phyloP scores from a whole-genome alignment of 805 yeast genomes.

The Yamadazyma takamatsuzukensis region DNA sequence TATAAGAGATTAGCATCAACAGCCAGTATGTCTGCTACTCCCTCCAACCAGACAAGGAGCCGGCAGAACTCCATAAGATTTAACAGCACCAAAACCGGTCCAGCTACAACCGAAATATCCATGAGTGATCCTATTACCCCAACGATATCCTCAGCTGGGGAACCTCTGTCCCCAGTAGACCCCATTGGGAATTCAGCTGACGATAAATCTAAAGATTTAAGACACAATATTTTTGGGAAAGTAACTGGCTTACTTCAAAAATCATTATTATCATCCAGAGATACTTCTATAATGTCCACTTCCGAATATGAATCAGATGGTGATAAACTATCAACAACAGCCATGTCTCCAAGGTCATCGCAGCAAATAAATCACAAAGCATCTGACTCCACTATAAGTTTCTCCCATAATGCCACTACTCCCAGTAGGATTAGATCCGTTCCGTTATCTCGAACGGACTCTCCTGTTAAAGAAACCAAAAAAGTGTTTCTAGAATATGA shows the following conservation, averaged over 20 bases:
- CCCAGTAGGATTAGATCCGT: slow-evolving; percentile 2
- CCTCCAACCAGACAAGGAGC: slow-evolving; percentile 7
- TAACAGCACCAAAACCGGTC: slow-evolving; percentile 7
- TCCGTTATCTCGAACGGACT: slow-evolving; percentile 11
- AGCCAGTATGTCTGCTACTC: slow-evolving; percentile 2
- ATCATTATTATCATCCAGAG: slow-evolving; percentile 14
- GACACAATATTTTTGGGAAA: slow-evolving; percentile 27
- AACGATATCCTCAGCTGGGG: slow-evolving; percentile 7
- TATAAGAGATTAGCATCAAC: no score
- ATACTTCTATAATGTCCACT: slow-evolving; percentile 3
- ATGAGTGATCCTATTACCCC: slow-evolving; percentile 10
- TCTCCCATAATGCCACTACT: slow-evolving; percentile 1
- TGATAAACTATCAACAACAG: not conserved
- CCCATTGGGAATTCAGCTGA: slow-evolving; percentile 1
- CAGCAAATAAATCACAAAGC: slow-evolving; percentile 6
- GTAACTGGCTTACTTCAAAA: slow-evolving; percentile 29
- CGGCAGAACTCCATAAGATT: slow-evolving; percentile 11
- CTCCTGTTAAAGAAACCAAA: slow-evolving; percentile 77
- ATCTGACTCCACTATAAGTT: slow-evolving; percentile 9
- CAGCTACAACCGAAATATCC: slow-evolving; percentile 15
- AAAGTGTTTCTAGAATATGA: slow-evolving; percentile 81
- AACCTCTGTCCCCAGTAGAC: slow-evolving; percentile 4
- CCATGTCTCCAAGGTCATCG: slow-evolving; percentile 1
- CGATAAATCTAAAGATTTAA: slow-evolving; percentile 10
- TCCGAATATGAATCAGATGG: slow-evolving; percentile 4